These are phyloP conservation scores for Lotus japonicus DNA, from an alignment of 306 rosid genomes.

Conservation along the genomic window DNA sequence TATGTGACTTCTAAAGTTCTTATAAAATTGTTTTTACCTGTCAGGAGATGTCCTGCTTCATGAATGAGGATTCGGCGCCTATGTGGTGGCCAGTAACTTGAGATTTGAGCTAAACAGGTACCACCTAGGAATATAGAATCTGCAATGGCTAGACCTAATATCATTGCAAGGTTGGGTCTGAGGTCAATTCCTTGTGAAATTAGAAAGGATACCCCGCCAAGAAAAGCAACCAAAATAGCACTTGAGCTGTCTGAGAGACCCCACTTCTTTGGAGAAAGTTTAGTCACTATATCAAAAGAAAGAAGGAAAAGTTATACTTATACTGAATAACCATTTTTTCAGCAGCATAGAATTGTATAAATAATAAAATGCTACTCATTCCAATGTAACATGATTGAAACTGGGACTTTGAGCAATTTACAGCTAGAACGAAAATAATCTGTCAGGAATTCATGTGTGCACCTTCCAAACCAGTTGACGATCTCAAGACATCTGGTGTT, in stretches of 20 bases:
- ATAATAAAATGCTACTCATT: not conserved
- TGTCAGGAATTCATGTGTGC: conserved; percentile 12
- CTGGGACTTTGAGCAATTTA: conserved; percentile 9
- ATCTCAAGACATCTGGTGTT: conserved; percentile 70
- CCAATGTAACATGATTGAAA: not conserved
- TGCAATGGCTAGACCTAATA: conserved; percentile 65
- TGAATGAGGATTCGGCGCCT: conserved; percentile 78
- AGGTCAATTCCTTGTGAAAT: conserved; percentile 75
- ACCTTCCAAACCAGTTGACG: conserved; percentile 94
- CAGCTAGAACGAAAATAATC: not conserved
- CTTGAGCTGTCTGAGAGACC: conserved; percentile 75
- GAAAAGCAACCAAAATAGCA: conserved; percentile 52
- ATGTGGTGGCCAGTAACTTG: conserved; percentile 96
- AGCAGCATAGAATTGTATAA: not conserved
- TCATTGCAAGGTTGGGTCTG: conserved; percentile 75
- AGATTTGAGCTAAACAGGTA: conserved; percentile 82
- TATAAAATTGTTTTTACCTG: conserved; percentile 35
- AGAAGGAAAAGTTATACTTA: not conserved
- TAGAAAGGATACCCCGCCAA: conserved; percentile 73
- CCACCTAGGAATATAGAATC: conserved; percentile 91
- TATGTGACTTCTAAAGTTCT: not conserved
- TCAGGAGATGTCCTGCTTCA: conserved; percentile 90
- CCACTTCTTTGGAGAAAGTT: conserved; percentile 95
- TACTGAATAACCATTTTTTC: not conserved
- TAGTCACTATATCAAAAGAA: conserved; percentile 45